Percentiles rank a stretch among this genome's conserved stretches.
Conservation (phyloP, 495 filamentous ascomycete species). For the Aspergillus biplanus region DNA sequence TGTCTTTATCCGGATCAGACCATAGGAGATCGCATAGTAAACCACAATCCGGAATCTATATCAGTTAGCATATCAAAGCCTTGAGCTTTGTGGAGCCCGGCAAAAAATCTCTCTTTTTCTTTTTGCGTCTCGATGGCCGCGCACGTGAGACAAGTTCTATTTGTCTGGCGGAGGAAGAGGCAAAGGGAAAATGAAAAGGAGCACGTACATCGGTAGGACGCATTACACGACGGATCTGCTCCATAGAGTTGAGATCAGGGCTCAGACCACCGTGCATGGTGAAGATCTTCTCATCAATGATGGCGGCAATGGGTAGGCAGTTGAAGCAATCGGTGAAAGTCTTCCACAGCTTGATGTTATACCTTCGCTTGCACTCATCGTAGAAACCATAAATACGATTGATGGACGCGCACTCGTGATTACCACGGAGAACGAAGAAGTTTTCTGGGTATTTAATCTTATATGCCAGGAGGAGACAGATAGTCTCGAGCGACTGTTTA, state of each 20-base stretch:
- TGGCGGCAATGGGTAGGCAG: conserved; percentile 98
- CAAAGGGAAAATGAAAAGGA: conserved; percentile 14
- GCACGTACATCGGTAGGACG: conserved; percentile 92
- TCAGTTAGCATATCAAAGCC: conserved; percentile 53
- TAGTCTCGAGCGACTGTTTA: conserved; percentile 99
- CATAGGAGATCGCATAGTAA: conserved; percentile 96
- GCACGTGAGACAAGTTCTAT: conserved; percentile 3
- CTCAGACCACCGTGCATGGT: conserved; percentile 99
- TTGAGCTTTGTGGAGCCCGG: conserved; percentile 42
- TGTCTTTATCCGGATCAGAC: conserved; percentile 99
- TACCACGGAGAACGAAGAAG: conserved; percentile 98
- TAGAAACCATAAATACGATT: conserved; percentile 99
- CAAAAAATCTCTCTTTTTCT: conserved; percentile 29
- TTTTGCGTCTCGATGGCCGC: conserved; percentile 10
- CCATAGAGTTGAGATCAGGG: conserved; percentile 98
- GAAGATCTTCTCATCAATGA: conserved; percentile 99
- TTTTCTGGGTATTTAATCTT: conserved; percentile 99
- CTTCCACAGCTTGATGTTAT: conserved; percentile 99
- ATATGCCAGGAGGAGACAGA: conserved; percentile 96
- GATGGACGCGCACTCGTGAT: conserved; percentile 99
- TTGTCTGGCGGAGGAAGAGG: conserved; percentile 10
- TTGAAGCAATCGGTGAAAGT: conserved; percentile 99
- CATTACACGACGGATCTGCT: conserved; percentile 99
- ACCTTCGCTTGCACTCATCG: conserved; percentile 98
- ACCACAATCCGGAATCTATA: conserved; percentile 96